Percentiles rank a stretch among this genome's conserved stretches.
These are phyloP conservation scores for Schwanniomyces yamadae DNA, from an alignment of 805 yeast genomes.

Conservation along the genomic window DNA sequence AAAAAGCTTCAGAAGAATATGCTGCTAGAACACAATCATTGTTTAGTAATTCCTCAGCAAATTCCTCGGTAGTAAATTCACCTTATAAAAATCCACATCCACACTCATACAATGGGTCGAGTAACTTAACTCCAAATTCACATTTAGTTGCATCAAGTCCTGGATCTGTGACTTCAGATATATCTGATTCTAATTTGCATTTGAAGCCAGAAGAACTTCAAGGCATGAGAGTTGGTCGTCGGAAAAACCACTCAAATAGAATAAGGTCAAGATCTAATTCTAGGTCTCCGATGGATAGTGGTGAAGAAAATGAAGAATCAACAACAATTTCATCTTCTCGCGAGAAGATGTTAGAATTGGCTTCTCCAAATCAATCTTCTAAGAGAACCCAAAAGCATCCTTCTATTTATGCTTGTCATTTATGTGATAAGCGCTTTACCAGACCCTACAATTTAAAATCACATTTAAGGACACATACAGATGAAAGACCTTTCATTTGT, in stretches of 20 bases:
- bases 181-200: constrained; percentile 10
- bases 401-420: constrained; percentile 69
- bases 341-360: constrained; percentile 65
- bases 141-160: constrained; percentile 14
- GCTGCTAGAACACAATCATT: constrained; percentile 54
- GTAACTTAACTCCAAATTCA: constrained; percentile 15
- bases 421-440: constrained; percentile 86
- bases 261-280: constrained; percentile 28
- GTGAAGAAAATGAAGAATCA: constrained; percentile 25
- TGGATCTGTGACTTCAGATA: constrained; percentile 15
- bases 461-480: constrained; percentile 87
- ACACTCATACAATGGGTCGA: constrained; percentile 2
- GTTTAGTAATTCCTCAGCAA: constrained; percentile 49
- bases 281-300: constrained; percentile 23
- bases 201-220: constrained; percentile 40
- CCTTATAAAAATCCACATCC: constrained; percentile 4
- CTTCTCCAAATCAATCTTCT: constrained; percentile 53
- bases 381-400: constrained; percentile 70
- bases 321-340: constrained; percentile 29
- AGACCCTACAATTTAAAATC: constrained; percentile 91
- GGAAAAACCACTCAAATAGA: constrained; percentile 25
- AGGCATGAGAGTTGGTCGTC: constrained; percentile 42
- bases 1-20: constrained; percentile 39
- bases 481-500: constrained; percentile 77
- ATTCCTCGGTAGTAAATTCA: constrained; percentile 26